Base-by-base conservation (phyloP, 208 protist genomes). In the Acanthamoeba healyi region DNA sequence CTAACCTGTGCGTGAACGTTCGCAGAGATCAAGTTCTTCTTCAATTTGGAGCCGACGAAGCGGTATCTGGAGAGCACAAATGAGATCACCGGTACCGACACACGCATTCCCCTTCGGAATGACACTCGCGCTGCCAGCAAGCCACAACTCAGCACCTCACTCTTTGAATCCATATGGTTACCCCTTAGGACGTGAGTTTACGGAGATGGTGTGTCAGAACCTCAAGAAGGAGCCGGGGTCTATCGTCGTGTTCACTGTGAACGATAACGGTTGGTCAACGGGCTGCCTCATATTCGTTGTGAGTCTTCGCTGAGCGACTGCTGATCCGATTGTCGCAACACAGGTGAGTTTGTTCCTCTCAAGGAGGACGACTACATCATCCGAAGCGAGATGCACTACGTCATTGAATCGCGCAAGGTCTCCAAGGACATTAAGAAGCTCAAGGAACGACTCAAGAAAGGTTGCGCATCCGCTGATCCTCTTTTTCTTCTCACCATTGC, bases 351-450 rank as follows among this genome's bases (percentile, higher is more conserved):
- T 15, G 67, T 77, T 3, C 67, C 67, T 1, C 67, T 77, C 10
- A 77, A 77, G 67, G 67, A 77, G 67, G 67, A 77, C 34, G 67
- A 77, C 38, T 77, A 44, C 67, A 77, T 77, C 67, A 77, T 46
- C 67, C 4, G 67, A 10, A 77, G 67, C 38, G 67, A 77, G 38
- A 77, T 42, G 14, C 67, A 77, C 67, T 77, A 77, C 67, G 67
- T 77, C 32, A 77, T 77, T 2, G 67, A 77, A 22, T 77, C 67
- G 22, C 67, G 67, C 29, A 77, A 77, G 67, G 67, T 77, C 3
- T 77, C 67, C 19, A 77, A 77, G 67, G 67, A 77, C 22, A 77
- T 77, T 36, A 38, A 42, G 34, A 77, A 77, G 34, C 67, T 77
- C 36, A 77, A 77, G 67, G 67, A 77, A 15, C 67, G 67, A 22